Evolutionary conservation across 441 rosid species (phyloP).

Genomic region (Corymbia calophylla): DNA sequence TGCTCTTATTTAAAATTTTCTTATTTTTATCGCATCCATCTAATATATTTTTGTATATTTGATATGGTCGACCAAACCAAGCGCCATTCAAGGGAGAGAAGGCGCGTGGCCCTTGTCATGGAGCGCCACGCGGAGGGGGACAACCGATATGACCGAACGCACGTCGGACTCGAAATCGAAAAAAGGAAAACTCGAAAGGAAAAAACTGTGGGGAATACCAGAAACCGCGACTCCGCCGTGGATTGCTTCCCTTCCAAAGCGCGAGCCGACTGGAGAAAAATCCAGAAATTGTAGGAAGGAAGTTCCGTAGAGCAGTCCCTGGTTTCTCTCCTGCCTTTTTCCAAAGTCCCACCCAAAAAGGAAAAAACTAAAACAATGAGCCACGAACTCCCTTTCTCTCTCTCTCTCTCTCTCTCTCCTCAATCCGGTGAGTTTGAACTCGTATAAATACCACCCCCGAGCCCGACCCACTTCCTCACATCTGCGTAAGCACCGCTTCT

Average conservation of each 20-base stretch:
- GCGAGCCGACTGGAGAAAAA: background rate
- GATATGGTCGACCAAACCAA: background rate
- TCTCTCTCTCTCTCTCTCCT: background rate
- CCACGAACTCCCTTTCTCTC: background rate
- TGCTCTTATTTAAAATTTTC: too few relatives aligned
- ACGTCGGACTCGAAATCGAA: background rate
- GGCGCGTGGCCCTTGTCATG: background rate
- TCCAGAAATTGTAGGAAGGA: background rate
- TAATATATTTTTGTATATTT: background rate
- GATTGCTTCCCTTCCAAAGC: background rate
- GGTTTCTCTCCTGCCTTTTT: background rate
- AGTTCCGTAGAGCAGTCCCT: background rate
- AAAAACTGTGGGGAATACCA: background rate
- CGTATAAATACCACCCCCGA: background rate
- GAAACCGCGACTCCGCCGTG: background rate
- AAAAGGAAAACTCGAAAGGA: background rate
- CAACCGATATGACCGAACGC: background rate
- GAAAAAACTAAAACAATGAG: background rate
- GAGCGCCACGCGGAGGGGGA: background rate
- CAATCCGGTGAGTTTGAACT: background rate
- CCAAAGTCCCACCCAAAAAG: background rate
- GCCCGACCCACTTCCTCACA: background rate
- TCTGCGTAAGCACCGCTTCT: background rate
- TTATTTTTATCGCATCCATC: background rate
- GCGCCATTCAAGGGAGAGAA: background rate